Conservation (phyloP, 805 yeast genomes). For the Saturnispora mendoncae region DNA sequence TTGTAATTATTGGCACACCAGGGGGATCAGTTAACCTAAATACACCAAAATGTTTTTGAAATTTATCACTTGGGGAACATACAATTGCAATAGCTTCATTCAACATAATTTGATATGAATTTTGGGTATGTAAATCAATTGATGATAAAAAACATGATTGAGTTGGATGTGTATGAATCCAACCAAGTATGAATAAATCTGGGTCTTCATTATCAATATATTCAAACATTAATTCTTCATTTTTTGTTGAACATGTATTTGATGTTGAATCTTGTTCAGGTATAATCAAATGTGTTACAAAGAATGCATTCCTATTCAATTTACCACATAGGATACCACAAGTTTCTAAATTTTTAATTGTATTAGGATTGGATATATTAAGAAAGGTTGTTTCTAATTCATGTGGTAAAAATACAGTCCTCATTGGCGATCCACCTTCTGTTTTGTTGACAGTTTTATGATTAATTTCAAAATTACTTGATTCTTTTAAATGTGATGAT, state of each 20-base stretch:
- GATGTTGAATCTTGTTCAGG: conserved; percentile 57
- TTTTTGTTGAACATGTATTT: conserved; percentile 52
- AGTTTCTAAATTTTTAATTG: conserved; percentile 45
- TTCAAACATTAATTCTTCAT: conserved; percentile 51
- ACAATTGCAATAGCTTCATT: conserved; percentile 64
- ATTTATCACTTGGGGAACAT: conserved; percentile 43
- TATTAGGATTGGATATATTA: conserved; percentile 40
- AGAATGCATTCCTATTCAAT: conserved; percentile 51
- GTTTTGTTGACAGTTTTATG: conserved; percentile 37
- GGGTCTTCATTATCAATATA: conserved; percentile 43
- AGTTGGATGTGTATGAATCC: conserved; percentile 72
- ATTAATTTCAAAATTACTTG: conserved; percentile 14
- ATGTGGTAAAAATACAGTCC: conserved; percentile 43
- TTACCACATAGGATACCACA: conserved; percentile 62
- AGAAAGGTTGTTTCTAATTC: conserved; percentile 37
- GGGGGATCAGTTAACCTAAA: conserved; percentile 60
- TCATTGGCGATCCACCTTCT: conserved; percentile 48
- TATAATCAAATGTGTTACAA: conserved; percentile 50
- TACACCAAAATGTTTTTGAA: conserved; percentile 41
- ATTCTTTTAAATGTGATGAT: background rate
- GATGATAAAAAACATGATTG: conserved; percentile 63
- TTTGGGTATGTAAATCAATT: conserved; percentile 60
- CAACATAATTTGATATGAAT: conserved; percentile 59
- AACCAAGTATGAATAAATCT: conserved; percentile 50
- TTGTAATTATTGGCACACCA: conserved; percentile 46